Percentiles rank a stretch among this genome's conserved stretches.
Conservation (phyloP, 495 filamentous ascomycete genomes). For the Neurospora sp. region DNA sequence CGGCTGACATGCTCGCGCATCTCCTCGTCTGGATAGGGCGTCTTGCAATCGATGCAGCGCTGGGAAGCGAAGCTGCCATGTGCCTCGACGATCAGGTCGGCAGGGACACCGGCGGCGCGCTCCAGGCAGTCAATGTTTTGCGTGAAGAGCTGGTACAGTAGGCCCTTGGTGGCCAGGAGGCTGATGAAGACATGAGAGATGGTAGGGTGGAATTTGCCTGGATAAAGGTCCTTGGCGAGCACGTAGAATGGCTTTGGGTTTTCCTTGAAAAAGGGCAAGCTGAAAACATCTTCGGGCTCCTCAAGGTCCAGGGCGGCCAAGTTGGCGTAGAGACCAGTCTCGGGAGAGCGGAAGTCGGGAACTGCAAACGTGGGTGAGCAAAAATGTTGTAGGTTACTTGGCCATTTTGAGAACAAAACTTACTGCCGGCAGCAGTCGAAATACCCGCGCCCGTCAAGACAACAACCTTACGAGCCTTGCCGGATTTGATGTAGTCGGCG, state of each 20-base stretch:
- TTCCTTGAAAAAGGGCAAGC: conserved; percentile 72
- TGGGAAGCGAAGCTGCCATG: conserved; percentile 91
- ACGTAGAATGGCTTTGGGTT: conserved; percentile 89
- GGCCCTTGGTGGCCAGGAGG: conserved; percentile 58
- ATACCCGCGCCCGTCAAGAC: conserved; percentile 68
- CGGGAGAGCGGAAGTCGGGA: conserved; percentile 68
- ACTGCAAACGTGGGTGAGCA: conserved; percentile 18
- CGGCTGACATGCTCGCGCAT: conserved; percentile 59
- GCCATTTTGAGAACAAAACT: conserved; percentile 1
- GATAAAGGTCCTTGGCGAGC: conserved; percentile 82
- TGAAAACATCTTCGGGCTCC: conserved; percentile 70
- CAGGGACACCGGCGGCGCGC: conserved; percentile 73
- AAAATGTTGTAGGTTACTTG: not conserved
- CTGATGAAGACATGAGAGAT: conserved; percentile 77
- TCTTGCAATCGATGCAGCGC: conserved; percentile 80
- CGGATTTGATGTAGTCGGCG: conserved; percentile 64
- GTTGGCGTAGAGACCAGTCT: conserved; percentile 74
- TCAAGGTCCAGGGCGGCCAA: conserved; percentile 74
- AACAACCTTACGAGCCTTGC: conserved; percentile 57
- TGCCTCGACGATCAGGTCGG: conserved; percentile 76
- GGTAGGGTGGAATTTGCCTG: conserved; percentile 82
- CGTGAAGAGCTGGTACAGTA: conserved; percentile 80
- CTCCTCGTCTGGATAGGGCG: conserved; percentile 53
- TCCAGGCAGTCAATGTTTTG: conserved; percentile 98
- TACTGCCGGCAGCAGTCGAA: conserved; percentile 48